Percentiles rank a stretch among this genome's conserved stretches.
These are phyloP conservation scores for Exophiala spinifera DNA, from an alignment of 2,329 filamentous ascomycete species.

Conservation along the genomic window DNA sequence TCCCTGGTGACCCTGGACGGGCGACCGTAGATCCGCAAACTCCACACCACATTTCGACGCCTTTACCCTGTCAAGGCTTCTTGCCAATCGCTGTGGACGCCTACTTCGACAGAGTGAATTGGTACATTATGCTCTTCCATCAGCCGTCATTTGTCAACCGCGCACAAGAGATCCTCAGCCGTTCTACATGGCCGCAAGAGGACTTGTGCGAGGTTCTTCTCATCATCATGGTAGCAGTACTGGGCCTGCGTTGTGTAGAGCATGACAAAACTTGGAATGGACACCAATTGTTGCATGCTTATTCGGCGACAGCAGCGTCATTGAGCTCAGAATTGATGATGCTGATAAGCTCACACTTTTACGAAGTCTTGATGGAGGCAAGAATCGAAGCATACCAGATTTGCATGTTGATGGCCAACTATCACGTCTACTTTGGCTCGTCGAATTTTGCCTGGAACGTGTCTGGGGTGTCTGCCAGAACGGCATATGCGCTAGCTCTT, in stretches of 20 bases:
- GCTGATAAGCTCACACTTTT: slow-evolving; percentile 12
- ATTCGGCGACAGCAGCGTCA: slow-evolving; percentile 5
- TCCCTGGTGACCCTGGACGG: slow-evolving; percentile 5
- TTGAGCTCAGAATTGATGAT: slow-evolving; percentile 5
- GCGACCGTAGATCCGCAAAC: neutral
- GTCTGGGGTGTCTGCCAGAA: slow-evolving; percentile 25
- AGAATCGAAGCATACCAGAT: slow-evolving; percentile 28
- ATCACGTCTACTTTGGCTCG: slow-evolving; percentile 26
- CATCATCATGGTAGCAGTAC: slow-evolving; percentile 4
- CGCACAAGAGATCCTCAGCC: slow-evolving; percentile 3
- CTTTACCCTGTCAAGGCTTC: slow-evolving; percentile 1
- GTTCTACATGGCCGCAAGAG: slow-evolving; percentile 8
- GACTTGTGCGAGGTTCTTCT: slow-evolving; percentile 15
- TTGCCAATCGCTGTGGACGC: slow-evolving; percentile 20
- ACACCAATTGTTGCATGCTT: slow-evolving; percentile 7
- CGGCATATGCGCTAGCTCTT: slow-evolving; percentile 27
- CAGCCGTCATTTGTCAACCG: slow-evolving; percentile 8
- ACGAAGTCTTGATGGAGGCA: slow-evolving; percentile 20
- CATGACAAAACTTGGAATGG: slow-evolving; percentile 15
- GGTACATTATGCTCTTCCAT: slow-evolving; percentile 27
- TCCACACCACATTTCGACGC: slow-evolving; percentile 6
- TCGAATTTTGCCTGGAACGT: slow-evolving; percentile 28
- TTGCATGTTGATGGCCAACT: slow-evolving; percentile 21
- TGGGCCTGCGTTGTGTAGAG: slow-evolving; percentile 10
- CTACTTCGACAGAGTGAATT: slow-evolving; percentile 28